These are phyloP conservation scores for Gyrodon lividus DNA, from an alignment of 768 basidiomycete genomes.

Conservation along the genomic window DNA sequence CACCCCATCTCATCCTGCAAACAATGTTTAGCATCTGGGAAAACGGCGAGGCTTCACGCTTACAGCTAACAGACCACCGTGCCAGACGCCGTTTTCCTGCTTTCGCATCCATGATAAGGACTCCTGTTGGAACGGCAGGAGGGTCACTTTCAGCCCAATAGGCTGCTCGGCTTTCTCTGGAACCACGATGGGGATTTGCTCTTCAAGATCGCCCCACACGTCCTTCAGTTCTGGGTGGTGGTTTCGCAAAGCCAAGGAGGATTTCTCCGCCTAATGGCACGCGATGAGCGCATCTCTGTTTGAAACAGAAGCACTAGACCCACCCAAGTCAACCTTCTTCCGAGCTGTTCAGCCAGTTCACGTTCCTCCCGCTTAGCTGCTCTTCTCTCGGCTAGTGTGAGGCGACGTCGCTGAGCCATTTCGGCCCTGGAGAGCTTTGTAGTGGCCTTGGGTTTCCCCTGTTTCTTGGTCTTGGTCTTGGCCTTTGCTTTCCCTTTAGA, in stretches of 20 bases:
- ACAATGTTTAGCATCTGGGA: constrained; percentile 7
- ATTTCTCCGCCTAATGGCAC: constrained; percentile 64
- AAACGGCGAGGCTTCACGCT: constrained; percentile 26
- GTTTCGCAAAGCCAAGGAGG: constrained; percentile 56
- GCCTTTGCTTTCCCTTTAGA: constrained; percentile 35
- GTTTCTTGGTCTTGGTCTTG: constrained; percentile 26
- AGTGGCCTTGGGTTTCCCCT: constrained; percentile 6
- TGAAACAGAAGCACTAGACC: constrained; percentile 24
- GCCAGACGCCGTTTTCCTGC: constrained; percentile 86
- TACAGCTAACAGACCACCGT: constrained; percentile 90
- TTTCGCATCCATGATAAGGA: constrained; percentile 94
- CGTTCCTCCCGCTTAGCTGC: constrained; percentile 47
- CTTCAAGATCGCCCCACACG: constrained; percentile 86
- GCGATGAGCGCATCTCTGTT: constrained; percentile 2
- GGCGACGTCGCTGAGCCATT: constrained; percentile 9
- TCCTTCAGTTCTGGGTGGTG: constrained; percentile 79
- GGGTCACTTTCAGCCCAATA: constrained; percentile 72
- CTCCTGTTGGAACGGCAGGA: constrained; percentile 95
- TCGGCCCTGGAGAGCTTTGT: constrained; percentile 12
- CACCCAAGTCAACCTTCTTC: constrained; percentile 74
- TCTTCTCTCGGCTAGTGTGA: constrained; percentile 22
- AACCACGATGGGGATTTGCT: constrained; percentile 53
- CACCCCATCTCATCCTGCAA: constrained; percentile 89
- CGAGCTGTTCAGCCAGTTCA: constrained; percentile 53
- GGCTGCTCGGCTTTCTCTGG: constrained; percentile 81